Percentiles rank a stretch among this genome's conserved stretches.
Conservation (phyloP, 257 asterid species). For the Parsonsia alboflavescens region DNA sequence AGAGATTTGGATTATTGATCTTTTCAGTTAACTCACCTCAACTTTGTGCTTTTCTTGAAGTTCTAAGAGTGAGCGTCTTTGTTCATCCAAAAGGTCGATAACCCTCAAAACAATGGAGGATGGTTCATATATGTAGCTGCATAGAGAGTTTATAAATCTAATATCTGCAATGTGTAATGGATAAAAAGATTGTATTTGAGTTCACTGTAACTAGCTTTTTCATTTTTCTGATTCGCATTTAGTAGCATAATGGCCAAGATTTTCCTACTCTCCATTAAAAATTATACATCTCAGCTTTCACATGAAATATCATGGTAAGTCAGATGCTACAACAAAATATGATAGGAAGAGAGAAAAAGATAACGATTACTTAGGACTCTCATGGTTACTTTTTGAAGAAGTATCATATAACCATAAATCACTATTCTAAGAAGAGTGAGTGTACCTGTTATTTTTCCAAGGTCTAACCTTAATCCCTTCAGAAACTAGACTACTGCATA, state of each 20-base stretch:
- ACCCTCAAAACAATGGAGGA: slow-evolving; percentile 66
- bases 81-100: slow-evolving; percentile 63
- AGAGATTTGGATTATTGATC: neutral
- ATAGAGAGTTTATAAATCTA: slow-evolving; percentile 11
- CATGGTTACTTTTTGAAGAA: slow-evolving; percentile 3
- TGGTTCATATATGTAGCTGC: slow-evolving; percentile 87
- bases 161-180: neutral
- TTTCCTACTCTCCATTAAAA: neutral
- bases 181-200: neutral
- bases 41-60: slow-evolving; percentile 95
- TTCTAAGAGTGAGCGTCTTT: slow-evolving; percentile 57
- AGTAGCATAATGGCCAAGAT: neutral
- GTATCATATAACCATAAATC: neutral
- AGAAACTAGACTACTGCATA: slow-evolving; percentile 80
- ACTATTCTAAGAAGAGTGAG: neutral
- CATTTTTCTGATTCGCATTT: neutral
- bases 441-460: slow-evolving; percentile 75
- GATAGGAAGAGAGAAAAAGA: neutral
- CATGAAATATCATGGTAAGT: neutral
- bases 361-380: neutral
- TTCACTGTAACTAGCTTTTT: neutral
- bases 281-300: neutral
- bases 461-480: slow-evolving; percentile 96
- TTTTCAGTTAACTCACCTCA: slow-evolving; percentile 39
- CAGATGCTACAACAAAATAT: neutral